phyloP scores from a whole-genome alignment of 2,329 filamentous ascomycete genomes.

The Ophiostoma sp. region DNA sequence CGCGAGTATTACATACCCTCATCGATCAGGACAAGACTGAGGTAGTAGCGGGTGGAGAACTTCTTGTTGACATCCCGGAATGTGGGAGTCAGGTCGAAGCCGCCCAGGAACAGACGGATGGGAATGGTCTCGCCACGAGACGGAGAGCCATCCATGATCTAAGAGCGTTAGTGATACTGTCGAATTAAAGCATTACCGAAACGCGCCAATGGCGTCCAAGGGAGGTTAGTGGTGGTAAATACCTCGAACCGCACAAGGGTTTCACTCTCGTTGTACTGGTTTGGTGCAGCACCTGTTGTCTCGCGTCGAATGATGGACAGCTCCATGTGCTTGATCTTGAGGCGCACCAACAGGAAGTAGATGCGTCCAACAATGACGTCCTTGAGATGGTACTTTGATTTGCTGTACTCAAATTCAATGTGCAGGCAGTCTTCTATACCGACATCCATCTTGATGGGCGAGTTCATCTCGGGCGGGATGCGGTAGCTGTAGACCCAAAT shows the following conservation, averaged over 20 bases:
- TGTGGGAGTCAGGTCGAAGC: constrained; percentile 94
- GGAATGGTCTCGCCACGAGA: constrained; percentile 92
- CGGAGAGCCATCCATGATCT: constrained; percentile 99
- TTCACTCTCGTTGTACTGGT: constrained; percentile 99
- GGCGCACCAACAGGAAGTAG: constrained; percentile 91
- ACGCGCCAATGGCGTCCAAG: not conserved
- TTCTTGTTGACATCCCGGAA: constrained; percentile 99
- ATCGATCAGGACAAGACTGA: constrained; percentile 91
- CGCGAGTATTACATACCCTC: constrained; percentile 58
- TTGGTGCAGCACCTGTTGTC: constrained; percentile 91
- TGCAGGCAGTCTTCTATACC: constrained; percentile 98
- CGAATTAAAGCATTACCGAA: not conserved
- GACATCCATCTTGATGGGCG: constrained; percentile 99
- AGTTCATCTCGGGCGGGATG: constrained; percentile 96
- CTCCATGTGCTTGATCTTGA: constrained; percentile 99
- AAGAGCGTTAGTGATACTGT: constrained; percentile 4
- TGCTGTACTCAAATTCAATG: constrained; percentile 99
- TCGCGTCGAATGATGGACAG: constrained; percentile 94
- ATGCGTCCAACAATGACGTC: constrained; percentile 98
- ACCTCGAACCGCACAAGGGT: constrained; percentile 95
- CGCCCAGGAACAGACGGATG: constrained; percentile 91
- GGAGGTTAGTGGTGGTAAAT: constrained; percentile 22
- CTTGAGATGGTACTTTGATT: constrained; percentile 98
- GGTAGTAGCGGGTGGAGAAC: constrained; percentile 95
- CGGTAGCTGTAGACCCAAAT: constrained; percentile 99